Conservation (phyloP, 1,284 basidiomycete species). For the Boletus mariae region DNA sequence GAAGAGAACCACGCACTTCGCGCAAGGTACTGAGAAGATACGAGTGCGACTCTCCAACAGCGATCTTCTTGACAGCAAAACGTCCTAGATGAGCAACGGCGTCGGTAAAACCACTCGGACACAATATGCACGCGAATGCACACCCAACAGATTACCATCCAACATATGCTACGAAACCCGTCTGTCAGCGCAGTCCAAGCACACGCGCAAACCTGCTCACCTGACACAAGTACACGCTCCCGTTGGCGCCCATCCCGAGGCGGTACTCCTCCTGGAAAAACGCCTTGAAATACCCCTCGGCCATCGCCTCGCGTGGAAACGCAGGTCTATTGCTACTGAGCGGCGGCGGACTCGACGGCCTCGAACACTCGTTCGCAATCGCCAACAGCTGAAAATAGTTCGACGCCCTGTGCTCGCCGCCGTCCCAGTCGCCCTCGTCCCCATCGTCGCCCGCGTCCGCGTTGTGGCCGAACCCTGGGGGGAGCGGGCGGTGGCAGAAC, state of each 20-base stretch:
- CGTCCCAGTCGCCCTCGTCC: slow-evolving; percentile 19
- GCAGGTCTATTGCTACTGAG: slow-evolving; percentile 21
- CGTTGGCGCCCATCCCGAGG: slow-evolving; percentile 90
- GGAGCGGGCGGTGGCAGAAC: slow-evolving; percentile 64
- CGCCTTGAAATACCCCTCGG: slow-evolving; percentile 78
- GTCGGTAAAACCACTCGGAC: slow-evolving; percentile 1
- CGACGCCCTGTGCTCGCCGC: slow-evolving; percentile 45
- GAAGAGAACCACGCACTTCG: slow-evolving; percentile 48
- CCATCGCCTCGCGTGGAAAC: slow-evolving; percentile 67
- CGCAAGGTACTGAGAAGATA: slow-evolving; percentile 80
- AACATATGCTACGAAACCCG: slow-evolving; percentile 60
- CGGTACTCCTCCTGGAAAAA: slow-evolving; percentile 87
- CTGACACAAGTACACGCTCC: slow-evolving; percentile 84
- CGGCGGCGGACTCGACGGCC: slow-evolving; percentile 52
- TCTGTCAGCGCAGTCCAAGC: slow-evolving; percentile 2
- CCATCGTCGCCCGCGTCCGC: slow-evolving; percentile 17
- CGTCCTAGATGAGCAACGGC: slow-evolving; percentile 45
- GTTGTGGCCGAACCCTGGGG: slow-evolving; percentile 29
- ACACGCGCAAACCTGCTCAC: slow-evolving; percentile 38
- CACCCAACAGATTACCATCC: slow-evolving; percentile 74
- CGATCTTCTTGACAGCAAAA: slow-evolving; percentile 95
- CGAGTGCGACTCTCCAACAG: slow-evolving; percentile 82
- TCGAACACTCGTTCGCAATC: slow-evolving; percentile 59
- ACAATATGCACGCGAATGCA: slow-evolving; percentile 1
- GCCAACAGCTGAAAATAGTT: slow-evolving; percentile 75